Base-by-base conservation (phyloP, 2,329 filamentous ascomycete species). In the Aspergillus sp. region DNA sequence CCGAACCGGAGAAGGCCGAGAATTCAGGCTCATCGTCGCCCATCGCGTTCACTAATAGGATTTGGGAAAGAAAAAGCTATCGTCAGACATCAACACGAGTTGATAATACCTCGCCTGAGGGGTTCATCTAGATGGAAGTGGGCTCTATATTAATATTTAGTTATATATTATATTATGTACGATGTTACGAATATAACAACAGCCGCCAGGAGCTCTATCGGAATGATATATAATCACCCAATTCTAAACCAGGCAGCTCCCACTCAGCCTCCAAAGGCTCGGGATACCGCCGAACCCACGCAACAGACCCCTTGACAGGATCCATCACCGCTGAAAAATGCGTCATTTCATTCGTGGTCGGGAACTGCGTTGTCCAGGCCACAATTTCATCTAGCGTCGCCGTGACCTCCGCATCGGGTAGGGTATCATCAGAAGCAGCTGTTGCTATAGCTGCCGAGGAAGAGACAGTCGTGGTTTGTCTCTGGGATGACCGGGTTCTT, bases 291-390 rank as follows among this genome's bases (percentile, higher is more conserved):
- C 62, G 64, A n/a, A 79, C 63, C 78, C 80, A 85, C 13, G 72
- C 66, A 20, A 86, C 71, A 12, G 71, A 69, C 0, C 83, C 83
- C 13, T 66, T 68, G 5, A 59, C 66, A 3, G 84, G 80, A 69
- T 87, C 84, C 79, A 88, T 80, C 26, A 87, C 70, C 18, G 78
- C 78, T 4, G 79, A 78, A 68, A 82, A 87, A 69, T 88, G 84
- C 2, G 83, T 86, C 36, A 74, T 75, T 55, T 84, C 80, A 63
- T 86, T 87, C 15, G 78, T 78, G 3, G 82, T 81, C 0, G 84
- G 84, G 58, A 79, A 82, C 13, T 71, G 71, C 20, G 73, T 71
- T 8, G 85, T 71, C 83, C 83, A 84, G 11, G 70, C 62, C 2
- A 76, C 70, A 3, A 85, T 64, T 30, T 77, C 71, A 13, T 59